phyloP scores from a whole-genome alignment of 1,284 basidiomycete genomes.

The Dichomitus squalens region DNA sequence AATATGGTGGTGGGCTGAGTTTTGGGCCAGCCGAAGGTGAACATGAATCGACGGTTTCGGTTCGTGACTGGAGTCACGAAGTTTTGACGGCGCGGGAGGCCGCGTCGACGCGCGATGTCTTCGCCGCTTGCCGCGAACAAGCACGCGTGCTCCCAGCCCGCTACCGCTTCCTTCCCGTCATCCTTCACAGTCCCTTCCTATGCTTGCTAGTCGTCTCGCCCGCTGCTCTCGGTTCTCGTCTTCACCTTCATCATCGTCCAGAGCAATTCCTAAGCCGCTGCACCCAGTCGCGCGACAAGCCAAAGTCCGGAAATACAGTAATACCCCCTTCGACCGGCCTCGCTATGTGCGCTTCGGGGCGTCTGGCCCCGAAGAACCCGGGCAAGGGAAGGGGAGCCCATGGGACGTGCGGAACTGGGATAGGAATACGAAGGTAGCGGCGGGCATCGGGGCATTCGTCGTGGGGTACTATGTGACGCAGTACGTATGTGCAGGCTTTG shows the following conservation, averaged over 20 bases:
- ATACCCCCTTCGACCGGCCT: slow-evolving; percentile 8
- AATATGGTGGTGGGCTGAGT: too few relatives aligned
- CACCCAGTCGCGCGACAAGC: not conserved
- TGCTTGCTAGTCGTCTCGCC: slow-evolving; percentile 11
- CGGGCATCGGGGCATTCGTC: slow-evolving; percentile 38
- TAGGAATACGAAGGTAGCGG: slow-evolving; percentile 21
- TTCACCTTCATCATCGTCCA: not conserved
- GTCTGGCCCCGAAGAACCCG: slow-evolving; percentile 3
- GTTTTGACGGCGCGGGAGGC: not conserved
- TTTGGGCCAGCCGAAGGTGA: too few relatives aligned
- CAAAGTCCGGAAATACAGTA: not conserved
- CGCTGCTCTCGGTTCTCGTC: slow-evolving; percentile 4
- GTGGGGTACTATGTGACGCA: slow-evolving; percentile 60
- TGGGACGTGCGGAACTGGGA: slow-evolving; percentile 28
- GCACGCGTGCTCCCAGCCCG: too few relatives aligned
- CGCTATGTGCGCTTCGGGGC: slow-evolving; percentile 31
- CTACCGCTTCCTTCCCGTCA: too few relatives aligned
- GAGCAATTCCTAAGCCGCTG: not conserved
- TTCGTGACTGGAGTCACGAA: not conserved
- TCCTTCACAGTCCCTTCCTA: not conserved
- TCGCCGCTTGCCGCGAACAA: not conserved
- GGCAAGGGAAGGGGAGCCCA: slow-evolving; percentile 17
- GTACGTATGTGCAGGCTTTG: slow-evolving; percentile 41
- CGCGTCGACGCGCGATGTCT: not conserved
- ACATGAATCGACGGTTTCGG: not conserved